Evolutionary conservation across 2,329 filamentous ascomycete genomes (phyloP), one percentile per base, ranked within the genome.

Genomic region (Didymella sp.): DNA sequence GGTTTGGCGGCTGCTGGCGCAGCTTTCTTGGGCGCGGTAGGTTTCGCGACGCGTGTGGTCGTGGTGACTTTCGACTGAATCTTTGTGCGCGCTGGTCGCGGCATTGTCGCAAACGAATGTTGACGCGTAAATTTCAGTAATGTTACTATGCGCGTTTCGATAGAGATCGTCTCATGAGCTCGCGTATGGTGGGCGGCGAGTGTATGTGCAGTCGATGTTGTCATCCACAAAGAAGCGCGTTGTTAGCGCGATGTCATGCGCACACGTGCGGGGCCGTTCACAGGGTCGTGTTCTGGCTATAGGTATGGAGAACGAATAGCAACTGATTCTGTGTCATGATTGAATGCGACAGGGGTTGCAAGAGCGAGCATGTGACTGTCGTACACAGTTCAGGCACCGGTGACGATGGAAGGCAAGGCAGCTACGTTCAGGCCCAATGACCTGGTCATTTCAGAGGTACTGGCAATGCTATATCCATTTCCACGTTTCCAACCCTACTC

Each of bases 61-160:
- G 63, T 58, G 27, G 58, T 44, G 40, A 51, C 45, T 45, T 58
- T 58, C 9, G 70, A 75, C 66, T 70, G 69, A 68, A 74, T 63
- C 64, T 75, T 77, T 22, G 73, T 64, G 57, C 73, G 67, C 54
- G 70, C 72, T 37, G 73, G 73, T 57, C 74, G 73, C 57, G 73
- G 73, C 75, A 76, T 77, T 42, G 59, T 64, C 56, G 50, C 37
- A 49, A 28, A 25, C 17, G 46, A 45, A 46, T 37, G 45, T 22
- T 25, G 27, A 42, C 38, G 35, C 28, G 45, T 53, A 47, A 24
- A n/a, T 24, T 30, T 25, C 35, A 19, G 27, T 24, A 33, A 19
- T 38, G 11, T 40, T 35, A 38, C 37, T 51, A 40, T 41, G 55
- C 44, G 52, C 45, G 48, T 43, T 51, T 44, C 54, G 62, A 45